Conservation (phyloP, 1,139 yeast genomes). For the Kodamaea ohmeri region DNA sequence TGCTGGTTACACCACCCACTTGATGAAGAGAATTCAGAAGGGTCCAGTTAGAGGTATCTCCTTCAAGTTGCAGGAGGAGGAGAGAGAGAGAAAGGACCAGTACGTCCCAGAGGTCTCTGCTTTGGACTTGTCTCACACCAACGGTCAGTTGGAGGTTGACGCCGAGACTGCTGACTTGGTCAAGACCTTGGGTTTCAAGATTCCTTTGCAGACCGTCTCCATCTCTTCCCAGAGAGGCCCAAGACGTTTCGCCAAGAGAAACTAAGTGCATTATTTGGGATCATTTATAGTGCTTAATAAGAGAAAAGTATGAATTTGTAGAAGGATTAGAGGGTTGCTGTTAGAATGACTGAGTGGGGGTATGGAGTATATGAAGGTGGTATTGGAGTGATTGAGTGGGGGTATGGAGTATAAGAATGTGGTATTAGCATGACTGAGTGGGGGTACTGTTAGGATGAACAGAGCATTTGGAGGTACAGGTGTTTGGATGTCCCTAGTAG, state of each 20-base stretch:
- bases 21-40: slow-evolving; percentile 99
- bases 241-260: slow-evolving; percentile 96
- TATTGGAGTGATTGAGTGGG: too few relatives aligned
- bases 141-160: slow-evolving; percentile 97
- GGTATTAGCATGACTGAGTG: too few relatives aligned
- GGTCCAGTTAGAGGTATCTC: slow-evolving; percentile 99
- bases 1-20: slow-evolving; percentile 99
- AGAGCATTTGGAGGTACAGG: too few relatives aligned
- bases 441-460: too few relatives aligned
- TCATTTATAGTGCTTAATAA: slow-evolving; percentile 4
- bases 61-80: slow-evolving; percentile 99
- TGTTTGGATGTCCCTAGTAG: too few relatives aligned
- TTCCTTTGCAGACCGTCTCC: slow-evolving; percentile 87
- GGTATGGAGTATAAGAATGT: too few relatives aligned
- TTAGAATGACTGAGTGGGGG: too few relatives aligned
- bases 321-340: too few relatives aligned
- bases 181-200: slow-evolving; percentile 93
- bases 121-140: slow-evolving; percentile 95
- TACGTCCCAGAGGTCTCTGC: slow-evolving; percentile 99
- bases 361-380: too few relatives aligned
- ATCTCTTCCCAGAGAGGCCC: slow-evolving; percentile 91
- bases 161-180: slow-evolving; percentile 97
- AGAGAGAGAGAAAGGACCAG: slow-evolving; percentile 99
- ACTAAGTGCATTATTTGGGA: slow-evolving; percentile 42
- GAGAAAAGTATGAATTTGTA: slow-evolving; percentile 1